These are phyloP conservation scores for Aspergillus avenaceus DNA, from an alignment of 495 filamentous ascomycete genomes.

Conservation along the genomic window DNA sequence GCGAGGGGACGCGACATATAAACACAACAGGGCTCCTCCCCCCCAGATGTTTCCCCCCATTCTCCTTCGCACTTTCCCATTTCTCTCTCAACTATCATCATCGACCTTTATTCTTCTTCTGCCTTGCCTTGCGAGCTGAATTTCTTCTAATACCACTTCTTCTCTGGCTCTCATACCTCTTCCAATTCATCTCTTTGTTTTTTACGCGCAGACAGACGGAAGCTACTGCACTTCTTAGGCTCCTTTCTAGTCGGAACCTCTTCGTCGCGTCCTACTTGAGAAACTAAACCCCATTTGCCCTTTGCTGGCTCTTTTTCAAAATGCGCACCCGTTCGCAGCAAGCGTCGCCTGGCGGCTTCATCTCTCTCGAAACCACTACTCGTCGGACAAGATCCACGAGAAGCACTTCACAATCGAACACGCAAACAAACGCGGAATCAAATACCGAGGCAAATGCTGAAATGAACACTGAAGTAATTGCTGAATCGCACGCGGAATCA, in stretches of 20 bases:
- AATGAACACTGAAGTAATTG: too few relatives aligned
- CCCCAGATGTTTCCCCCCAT: background rate
- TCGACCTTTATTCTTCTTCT: background rate
- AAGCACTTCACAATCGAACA: slow-evolving; percentile 7
- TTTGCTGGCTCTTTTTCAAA: slow-evolving; percentile 2
- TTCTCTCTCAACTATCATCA: background rate
- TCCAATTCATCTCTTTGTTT: background rate
- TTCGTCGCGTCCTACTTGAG: background rate
- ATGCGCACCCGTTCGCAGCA: slow-evolving; percentile 26
- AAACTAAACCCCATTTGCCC: background rate
- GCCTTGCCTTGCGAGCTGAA: too few relatives aligned
- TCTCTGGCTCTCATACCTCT: background rate
- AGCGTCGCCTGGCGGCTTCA: slow-evolving; percentile 19
- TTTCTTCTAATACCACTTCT: slow-evolving; percentile 2
- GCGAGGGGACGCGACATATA: slow-evolving; percentile 1
- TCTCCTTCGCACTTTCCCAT: background rate
- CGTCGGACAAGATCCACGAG: slow-evolving; percentile 18
- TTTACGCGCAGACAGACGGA: background rate
- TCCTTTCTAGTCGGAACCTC: background rate
- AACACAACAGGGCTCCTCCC: slow-evolving; percentile 1
- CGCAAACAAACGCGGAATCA: background rate
- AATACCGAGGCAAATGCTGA: too few relatives aligned
- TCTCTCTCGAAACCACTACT: slow-evolving; percentile 17
- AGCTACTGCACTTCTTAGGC: background rate
- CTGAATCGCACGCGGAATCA: too few relatives aligned